Evolutionary conservation across 495 filamentous ascomycete species (phyloP).

Genomic region (Bathelium albidoporum): DNA sequence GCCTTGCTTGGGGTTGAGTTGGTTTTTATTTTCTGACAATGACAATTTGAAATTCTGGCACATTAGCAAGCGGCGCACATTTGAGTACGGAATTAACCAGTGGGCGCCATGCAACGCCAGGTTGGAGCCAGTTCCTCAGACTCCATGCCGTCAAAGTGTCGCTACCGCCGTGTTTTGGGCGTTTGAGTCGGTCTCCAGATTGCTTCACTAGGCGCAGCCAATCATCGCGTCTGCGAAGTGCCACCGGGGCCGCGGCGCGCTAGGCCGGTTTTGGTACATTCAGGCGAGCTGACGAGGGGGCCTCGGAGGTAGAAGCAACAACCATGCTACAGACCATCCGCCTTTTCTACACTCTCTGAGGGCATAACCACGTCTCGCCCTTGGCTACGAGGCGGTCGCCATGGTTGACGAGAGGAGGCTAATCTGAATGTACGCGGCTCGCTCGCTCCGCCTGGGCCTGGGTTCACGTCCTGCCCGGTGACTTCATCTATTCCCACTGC

Average conservation of each 20-base stretch:
- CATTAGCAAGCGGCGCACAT: neutral
- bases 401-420: neutral
- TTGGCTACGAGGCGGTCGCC: neutral
- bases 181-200: neutral
- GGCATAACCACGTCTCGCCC: neutral
- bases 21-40: neutral
- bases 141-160: neutral
- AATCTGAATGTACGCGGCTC: neutral
- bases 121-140: neutral
- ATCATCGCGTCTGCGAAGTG: neutral
- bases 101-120: neutral
- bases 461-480: neutral
- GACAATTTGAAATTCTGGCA: conserved; percentile 1
- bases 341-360: neutral
- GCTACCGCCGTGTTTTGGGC: neutral
- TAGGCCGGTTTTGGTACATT: neutral
- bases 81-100: neutral
- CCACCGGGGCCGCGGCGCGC: neutral
- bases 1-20: neutral
- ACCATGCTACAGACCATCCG: neutral
- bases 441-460: neutral
- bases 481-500: neutral
- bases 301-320: neutral
- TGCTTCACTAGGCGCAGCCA: neutral
- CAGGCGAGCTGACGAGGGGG: neutral